Conservation (phyloP, 345 rosid species). For the Moricandia arvensis region DNA sequence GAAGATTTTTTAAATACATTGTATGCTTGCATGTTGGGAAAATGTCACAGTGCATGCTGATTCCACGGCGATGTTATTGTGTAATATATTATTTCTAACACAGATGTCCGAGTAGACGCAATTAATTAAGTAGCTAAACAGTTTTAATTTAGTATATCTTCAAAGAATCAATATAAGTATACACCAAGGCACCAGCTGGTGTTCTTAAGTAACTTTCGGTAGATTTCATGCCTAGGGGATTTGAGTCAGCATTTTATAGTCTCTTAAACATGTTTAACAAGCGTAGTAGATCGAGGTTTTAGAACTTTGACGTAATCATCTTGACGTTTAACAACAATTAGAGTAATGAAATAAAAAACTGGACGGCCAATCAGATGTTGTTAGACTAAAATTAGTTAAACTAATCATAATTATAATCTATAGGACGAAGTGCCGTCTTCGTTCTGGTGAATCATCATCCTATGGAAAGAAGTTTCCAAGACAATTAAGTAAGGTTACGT, state of each 20-base stretch:
- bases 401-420: not conserved
- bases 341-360: not conserved
- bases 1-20: not conserved
- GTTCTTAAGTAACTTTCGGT: not conserved
- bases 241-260: too few relatives aligned
- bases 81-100: not conserved
- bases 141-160: slow-evolving; percentile 1
- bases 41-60: slow-evolving; percentile 32
- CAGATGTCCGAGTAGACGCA: slow-evolving; percentile 22
- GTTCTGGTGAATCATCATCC: not conserved
- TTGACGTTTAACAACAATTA: not conserved
- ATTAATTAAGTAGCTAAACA: not conserved
- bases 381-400: not conserved
- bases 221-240: not conserved
- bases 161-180: slow-evolving; percentile 11
- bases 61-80: slow-evolving; percentile 14
- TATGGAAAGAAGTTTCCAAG: slow-evolving; percentile 22
- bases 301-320: not conserved
- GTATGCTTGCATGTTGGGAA: slow-evolving; percentile 19
- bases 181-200: not conserved
- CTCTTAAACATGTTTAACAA: not conserved
- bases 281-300: not conserved
- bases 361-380: not conserved
- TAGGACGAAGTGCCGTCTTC: not conserved
- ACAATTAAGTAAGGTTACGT: slow-evolving; percentile 23